Conservation (phyloP, 495 filamentous ascomycete species). For the Apiosordaria backusii region DNA sequence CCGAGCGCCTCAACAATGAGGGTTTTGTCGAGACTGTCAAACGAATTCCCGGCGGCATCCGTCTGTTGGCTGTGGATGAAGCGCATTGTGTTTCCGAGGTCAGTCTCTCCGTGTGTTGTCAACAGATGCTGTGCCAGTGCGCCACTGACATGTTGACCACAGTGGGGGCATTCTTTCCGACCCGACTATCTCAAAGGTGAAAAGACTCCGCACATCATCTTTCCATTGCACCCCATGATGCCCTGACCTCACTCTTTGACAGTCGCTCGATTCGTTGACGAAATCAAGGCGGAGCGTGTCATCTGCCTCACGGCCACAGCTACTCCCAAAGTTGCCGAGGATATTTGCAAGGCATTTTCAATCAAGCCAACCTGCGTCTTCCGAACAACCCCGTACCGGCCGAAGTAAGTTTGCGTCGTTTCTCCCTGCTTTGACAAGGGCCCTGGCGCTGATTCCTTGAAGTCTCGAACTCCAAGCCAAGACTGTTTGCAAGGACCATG, state of each 20-base stretch:
- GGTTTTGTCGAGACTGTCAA: slow-evolving; percentile 55
- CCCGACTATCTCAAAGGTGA: slow-evolving; percentile 53
- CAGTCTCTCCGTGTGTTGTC: background rate
- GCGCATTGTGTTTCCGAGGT: slow-evolving; percentile 56
- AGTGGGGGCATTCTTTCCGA: slow-evolving; percentile 59
- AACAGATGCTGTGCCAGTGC: background rate
- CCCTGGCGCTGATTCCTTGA: background rate
- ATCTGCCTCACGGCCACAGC: slow-evolving; percentile 58
- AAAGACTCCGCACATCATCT: background rate
- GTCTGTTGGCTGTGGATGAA: slow-evolving; percentile 57
- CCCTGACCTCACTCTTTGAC: slow-evolving; percentile 1
- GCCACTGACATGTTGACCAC: background rate
- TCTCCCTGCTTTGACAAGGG: background rate
- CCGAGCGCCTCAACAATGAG: slow-evolving; percentile 57
- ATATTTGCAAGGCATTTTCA: slow-evolving; percentile 51
- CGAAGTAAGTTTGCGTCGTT: slow-evolving; percentile 33
- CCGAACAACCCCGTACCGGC: slow-evolving; percentile 53
- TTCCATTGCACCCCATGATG: background rate
- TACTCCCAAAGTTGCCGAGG: slow-evolving; percentile 50
- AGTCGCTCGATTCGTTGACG: slow-evolving; percentile 55
- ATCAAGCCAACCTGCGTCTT: slow-evolving; percentile 48
- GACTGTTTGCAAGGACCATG: slow-evolving; percentile 23
- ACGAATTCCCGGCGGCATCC: slow-evolving; percentile 47
- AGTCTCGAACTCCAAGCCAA: slow-evolving; percentile 48
- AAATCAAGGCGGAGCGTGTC: slow-evolving; percentile 55